Conservation (phyloP, 2,329 filamentous ascomycete genomes). For the Epichloe sylvatica region DNA sequence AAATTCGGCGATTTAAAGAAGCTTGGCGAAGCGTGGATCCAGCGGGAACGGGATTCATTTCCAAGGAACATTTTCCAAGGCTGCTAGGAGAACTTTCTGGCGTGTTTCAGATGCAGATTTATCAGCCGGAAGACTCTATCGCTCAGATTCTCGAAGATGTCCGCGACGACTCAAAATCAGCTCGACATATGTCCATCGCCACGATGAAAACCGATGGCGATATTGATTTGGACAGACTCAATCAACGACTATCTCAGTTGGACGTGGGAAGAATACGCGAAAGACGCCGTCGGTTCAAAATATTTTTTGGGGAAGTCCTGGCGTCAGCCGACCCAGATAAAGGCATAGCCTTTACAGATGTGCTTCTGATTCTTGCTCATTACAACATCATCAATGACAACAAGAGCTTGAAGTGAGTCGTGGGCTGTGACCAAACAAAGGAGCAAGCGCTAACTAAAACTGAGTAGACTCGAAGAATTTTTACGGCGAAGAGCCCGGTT, state of each 20-base stretch:
- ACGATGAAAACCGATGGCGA: slow-evolving; percentile 38
- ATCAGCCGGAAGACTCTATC: slow-evolving; percentile 81
- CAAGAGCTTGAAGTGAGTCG: slow-evolving; percentile 66
- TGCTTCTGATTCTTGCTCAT: slow-evolving; percentile 91
- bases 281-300: slow-evolving; percentile 67
- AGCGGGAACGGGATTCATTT: slow-evolving; percentile 79
- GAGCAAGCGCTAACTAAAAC: neutral
- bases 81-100: slow-evolving; percentile 85
- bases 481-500: slow-evolving; percentile 76
- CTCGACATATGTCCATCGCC: slow-evolving; percentile 40
- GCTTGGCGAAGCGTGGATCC: slow-evolving; percentile 96
- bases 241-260: slow-evolving; percentile 56
- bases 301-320: slow-evolving; percentile 95
- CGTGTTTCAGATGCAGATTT: slow-evolving; percentile 94
- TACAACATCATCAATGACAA: slow-evolving; percentile 98
- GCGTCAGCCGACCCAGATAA: slow-evolving; percentile 80
- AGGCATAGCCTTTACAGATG: slow-evolving; percentile 81
- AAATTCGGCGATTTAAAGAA: slow-evolving; percentile 93
- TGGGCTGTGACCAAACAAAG: neutral
- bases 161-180: slow-evolving; percentile 39
- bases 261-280: slow-evolving; percentile 62
- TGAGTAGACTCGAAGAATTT: slow-evolving; percentile 72
- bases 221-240: slow-evolving; percentile 63
- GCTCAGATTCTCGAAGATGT: slow-evolving; percentile 77
- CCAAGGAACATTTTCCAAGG: slow-evolving; percentile 76